Evolutionary conservation across 768 basidiomycete species (phyloP).

Genomic region (Hirschioporus abietinus): DNA sequence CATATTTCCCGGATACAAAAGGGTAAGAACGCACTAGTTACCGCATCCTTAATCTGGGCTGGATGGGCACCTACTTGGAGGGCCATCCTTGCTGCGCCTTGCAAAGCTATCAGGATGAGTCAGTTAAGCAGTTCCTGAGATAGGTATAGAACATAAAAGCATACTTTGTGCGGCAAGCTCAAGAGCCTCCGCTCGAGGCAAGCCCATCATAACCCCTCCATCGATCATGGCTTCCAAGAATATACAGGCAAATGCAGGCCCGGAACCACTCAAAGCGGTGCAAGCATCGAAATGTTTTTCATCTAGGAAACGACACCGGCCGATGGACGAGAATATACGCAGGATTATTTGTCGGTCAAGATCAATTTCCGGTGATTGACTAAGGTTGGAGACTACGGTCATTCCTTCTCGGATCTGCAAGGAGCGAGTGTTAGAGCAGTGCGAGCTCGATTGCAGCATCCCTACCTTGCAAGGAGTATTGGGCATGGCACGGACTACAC

Average conservation of each 20-base stretch:
- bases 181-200: constrained; percentile 88
- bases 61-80: constrained; percentile 87
- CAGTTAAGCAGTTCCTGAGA: neutral
- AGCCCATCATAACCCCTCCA: constrained; percentile 99
- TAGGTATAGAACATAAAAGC: constrained; percentile 18
- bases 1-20: neutral
- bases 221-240: constrained; percentile 99
- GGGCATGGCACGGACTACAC: constrained; percentile 94
- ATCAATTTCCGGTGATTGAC: constrained; percentile 43
- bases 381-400: constrained; percentile 85
- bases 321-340: constrained; percentile 96
- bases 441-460: neutral
- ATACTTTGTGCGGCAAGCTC: constrained; percentile 94
- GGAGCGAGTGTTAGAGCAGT: neutral
- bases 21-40: constrained; percentile 68
- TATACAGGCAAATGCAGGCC: constrained; percentile 94
- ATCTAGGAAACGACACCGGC: constrained; percentile 91
- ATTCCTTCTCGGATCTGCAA: constrained; percentile 95
- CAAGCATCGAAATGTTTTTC: constrained; percentile 99
- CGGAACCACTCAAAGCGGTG: constrained; percentile 92
- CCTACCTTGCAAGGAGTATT: constrained; percentile 93
- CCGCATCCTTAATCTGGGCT: constrained; percentile 94
- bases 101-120: constrained; percentile 55
- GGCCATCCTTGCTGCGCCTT: constrained; percentile 95
- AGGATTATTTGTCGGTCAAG: constrained; percentile 69